These are phyloP conservation scores for Carex scoparia DNA, from an alignment of 176 grass and related monocot species.

Conservation along the genomic window DNA sequence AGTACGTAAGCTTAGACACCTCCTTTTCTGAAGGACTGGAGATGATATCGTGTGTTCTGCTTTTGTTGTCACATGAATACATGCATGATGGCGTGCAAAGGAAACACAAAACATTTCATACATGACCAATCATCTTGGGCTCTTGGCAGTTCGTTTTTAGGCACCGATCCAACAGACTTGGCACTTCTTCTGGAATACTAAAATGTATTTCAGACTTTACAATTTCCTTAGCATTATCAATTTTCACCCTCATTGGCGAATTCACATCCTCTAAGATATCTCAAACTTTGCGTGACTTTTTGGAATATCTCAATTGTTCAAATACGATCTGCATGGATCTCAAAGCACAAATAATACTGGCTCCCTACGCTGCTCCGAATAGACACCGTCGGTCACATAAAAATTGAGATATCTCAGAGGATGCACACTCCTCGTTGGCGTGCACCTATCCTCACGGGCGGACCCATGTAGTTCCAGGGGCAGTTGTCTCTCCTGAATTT, in stretches of 20 bases:
- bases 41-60: background rate
- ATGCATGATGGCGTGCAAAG: background rate
- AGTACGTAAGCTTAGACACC: background rate
- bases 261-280: too few relatives aligned
- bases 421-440: too few relatives aligned
- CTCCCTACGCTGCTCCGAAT: too few relatives aligned
- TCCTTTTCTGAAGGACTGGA: background rate
- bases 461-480: too few relatives aligned
- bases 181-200: background rate
- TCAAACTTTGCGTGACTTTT: too few relatives aligned
- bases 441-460: background rate
- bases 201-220: background rate
- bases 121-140: background rate
- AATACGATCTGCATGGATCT: too few relatives aligned
- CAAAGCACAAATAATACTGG: too few relatives aligned
- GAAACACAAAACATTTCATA: background rate
- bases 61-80: background rate
- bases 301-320: too few relatives aligned
- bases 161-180: background rate
- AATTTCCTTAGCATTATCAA: background rate
- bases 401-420: too few relatives aligned
- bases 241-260: too few relatives aligned
- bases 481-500: too few relatives aligned
- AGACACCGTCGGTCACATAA: too few relatives aligned
- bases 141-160: background rate